Conservation (phyloP, 1,139 yeast species). For the Geotrichum histeridarum region DNA sequence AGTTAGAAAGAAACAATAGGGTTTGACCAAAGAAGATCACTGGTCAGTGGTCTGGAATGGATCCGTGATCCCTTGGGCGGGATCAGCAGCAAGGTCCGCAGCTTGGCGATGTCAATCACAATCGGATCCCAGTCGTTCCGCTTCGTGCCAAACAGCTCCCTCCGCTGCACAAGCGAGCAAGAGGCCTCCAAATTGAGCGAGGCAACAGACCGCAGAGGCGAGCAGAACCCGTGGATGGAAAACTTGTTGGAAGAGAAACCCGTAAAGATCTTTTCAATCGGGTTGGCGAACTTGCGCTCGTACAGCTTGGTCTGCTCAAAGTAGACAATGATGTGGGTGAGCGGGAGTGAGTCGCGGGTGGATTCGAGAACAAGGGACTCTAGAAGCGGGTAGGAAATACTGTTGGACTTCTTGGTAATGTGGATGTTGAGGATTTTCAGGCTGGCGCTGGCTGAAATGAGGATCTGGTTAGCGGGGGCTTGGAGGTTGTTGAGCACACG, state of each 20-base stretch:
- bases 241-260: constrained; percentile 11
- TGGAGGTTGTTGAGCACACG: neutral
- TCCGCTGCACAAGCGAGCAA: neutral
- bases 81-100: constrained; percentile 3
- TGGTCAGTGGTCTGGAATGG: constrained; percentile 7
- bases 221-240: constrained; percentile 9
- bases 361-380: constrained; percentile 7
- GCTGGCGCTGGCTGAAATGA: neutral
- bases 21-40: constrained; percentile 4
- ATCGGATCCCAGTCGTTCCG: constrained; percentile 13
- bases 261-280: constrained; percentile 10
- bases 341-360: constrained; percentile 1
- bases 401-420: constrained; percentile 6
- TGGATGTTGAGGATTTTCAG: constrained; percentile 10
- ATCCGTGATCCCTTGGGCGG: constrained; percentile 3
- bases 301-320: constrained; percentile 11
- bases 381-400: constrained; percentile 8
- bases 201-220: constrained; percentile 6
- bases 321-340: constrained; percentile 7
- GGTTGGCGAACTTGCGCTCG: constrained; percentile 10
- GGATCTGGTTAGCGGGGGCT: constrained; percentile 12
- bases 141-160: constrained; percentile 9
- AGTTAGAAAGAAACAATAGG: neutral
- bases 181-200: constrained; percentile 6
- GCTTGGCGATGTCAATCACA: constrained; percentile 6